Base-by-base conservation (phyloP, 805 yeast species). In the Candida nemodendra region DNA sequence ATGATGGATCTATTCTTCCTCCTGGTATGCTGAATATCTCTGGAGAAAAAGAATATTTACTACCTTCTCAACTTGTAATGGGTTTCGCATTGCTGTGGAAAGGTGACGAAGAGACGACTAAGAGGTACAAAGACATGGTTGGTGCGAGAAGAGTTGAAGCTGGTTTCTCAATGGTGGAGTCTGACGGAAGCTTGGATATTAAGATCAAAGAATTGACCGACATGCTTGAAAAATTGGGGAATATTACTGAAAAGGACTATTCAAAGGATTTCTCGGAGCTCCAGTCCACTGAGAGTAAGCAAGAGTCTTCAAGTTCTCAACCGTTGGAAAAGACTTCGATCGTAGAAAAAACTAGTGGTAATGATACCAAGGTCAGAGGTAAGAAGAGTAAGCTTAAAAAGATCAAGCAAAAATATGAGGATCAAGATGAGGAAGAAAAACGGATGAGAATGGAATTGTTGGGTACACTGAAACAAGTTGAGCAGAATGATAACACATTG, bases 401-500 rank as follows among this genome's bases (percentile, higher is more conserved):
- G 55, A 84, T 88, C 39, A 82, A 82, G 27, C 71, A 76, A 43
- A 91, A 90, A 55, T 91, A 91, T 54, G 87, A 81, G 3, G 89
- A 84, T 42, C 98, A 91, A 62, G 98, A 91, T 57, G 96, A 87
- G 36, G 93, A 85, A 39, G 98, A 91, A 52, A 74, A 89, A 39
- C 53, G 63, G 31, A 51, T 82, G 39, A 72, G 95, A 47, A 79
- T 91, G 84, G 79, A 83, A 41, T 85, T 84, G 2, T 64, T 91
- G 28, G 98, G 98, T 4, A 85, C 95, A 0, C 66, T 86, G 54
- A 88, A 87, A 48, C 79, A 76, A 45, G 64, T 64, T 4, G 67
- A 72, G 34, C 34, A 47, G 18, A 28, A 28, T 7, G 35, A 42
- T 5, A 22, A 54, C 44, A 25, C 44, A 9, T 26, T 25, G 12